Base-by-base conservation (phyloP, 768 basidiomycete genomes). In the Lactifluus rugatus region DNA sequence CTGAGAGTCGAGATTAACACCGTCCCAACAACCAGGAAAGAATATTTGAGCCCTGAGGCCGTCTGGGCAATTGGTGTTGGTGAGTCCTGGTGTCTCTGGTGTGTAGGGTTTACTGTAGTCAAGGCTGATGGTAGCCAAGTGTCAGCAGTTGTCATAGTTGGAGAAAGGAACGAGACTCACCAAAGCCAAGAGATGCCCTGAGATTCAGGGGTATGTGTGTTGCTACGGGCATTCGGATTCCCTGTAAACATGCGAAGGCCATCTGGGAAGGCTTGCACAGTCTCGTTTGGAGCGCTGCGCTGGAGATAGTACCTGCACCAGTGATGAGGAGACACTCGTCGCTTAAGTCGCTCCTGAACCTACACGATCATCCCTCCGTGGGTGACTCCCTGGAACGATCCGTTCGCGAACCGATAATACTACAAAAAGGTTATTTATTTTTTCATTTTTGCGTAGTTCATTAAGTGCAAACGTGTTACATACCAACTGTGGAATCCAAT, bases 1-100 rank as follows among this genome's bases (percentile, higher is more conserved):
- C 0, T 68, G 11, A 17, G 69, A 70, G 62, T 76, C 72, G 32
- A 73, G 62, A 63, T 75, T 70, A 48, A 64, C 56, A 37, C 75
- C 75, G 56, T 76, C 70, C 74, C 74, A 74, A 68, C 71, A 74
- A 26, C 62, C 57, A 17, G 67, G 69, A 66, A 74, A 70, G 58
- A 70, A 69, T 0, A 71, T 44, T 52, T 70, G 70, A 2, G 65
- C 66, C 26, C 69, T 65, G 45, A 70, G 61, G 10, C 69, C 70
- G 37, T 64, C 53, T 16, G 66, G 61, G 48, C 71, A 72, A 6
- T 48, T 49, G 42, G 64, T 65, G 37, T 56, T 58, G 48, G 28
- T 41, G 47, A 66, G 57, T 45, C 66, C 57, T 39, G 63, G 48
- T 2, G 60, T 59, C 47, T 61, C 28, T 31, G 28, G 44, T 21